These are phyloP conservation scores for Globisporangium canariense DNA, from an alignment of 352 stramenopile genomes.

Conservation along the genomic window DNA sequence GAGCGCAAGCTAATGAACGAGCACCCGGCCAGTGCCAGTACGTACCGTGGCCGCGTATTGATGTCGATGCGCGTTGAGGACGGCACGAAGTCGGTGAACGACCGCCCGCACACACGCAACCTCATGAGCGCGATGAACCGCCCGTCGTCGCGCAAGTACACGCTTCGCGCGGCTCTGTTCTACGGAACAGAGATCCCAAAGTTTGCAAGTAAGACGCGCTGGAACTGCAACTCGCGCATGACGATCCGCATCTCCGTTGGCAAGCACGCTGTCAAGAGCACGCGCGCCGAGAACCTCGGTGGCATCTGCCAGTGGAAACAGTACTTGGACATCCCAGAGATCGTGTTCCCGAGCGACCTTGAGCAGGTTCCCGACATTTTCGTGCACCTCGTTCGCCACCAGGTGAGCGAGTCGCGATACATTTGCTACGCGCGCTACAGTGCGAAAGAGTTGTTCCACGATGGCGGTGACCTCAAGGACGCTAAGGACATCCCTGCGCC, in stretches of 20 bases:
- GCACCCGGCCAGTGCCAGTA: constrained; percentile 58
- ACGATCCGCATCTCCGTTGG: constrained; percentile 70
- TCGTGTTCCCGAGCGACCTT: constrained; percentile 63
- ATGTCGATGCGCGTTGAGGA: constrained; percentile 67
- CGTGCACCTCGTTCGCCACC: constrained; percentile 59
- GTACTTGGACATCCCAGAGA: constrained; percentile 52
- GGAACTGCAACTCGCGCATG: constrained; percentile 75
- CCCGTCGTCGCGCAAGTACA: constrained; percentile 52
- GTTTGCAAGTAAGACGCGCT: constrained; percentile 66
- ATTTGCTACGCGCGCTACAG: constrained; percentile 83
- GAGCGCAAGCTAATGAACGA: constrained; percentile 55
- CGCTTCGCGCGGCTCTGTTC: constrained; percentile 58
- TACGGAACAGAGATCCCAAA: constrained; percentile 79
- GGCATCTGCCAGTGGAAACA: constrained; percentile 82
- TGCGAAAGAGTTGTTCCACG: constrained; percentile 61
- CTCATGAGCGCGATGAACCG: constrained; percentile 35
- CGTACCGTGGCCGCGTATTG: constrained; percentile 73
- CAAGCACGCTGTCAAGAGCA: constrained; percentile 48
- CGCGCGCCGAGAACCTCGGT: constrained; percentile 52
- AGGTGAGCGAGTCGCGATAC: constrained; percentile 51
- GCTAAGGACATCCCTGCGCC: constrained; percentile 37
- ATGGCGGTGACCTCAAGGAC: constrained; percentile 27
- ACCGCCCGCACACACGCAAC: constrained; percentile 64
- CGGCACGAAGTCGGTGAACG: constrained; percentile 60
- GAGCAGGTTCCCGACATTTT: constrained; percentile 81